Evolutionary conservation across 169 alveolate genomes (phyloP).

Genomic region (Theileria parva): DNA sequence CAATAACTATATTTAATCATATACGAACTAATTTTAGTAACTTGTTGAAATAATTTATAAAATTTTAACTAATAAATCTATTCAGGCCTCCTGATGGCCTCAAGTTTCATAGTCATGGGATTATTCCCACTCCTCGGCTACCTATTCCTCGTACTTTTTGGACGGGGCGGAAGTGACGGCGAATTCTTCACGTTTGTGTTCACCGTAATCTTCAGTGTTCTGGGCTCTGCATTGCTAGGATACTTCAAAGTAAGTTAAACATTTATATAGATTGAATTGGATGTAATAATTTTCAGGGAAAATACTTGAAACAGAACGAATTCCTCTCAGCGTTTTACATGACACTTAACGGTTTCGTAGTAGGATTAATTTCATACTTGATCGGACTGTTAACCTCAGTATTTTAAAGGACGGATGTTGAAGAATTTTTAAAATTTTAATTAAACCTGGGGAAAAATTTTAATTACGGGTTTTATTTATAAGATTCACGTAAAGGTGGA

Average conservation of each 20-base stretch:
- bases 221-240: constrained; percentile 60
- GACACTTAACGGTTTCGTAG: constrained; percentile 52
- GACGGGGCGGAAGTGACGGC: neutral
- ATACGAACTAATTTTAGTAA: neutral
- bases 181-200: constrained; percentile 18
- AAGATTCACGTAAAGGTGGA: neutral
- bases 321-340: constrained; percentile 40
- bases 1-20: neutral
- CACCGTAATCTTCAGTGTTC: constrained; percentile 39
- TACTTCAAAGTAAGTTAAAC: constrained; percentile 53
- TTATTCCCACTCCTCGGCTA: constrained; percentile 84
- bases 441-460: neutral
- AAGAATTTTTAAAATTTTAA: neutral
- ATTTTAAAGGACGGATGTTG: neutral
- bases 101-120: constrained; percentile 84
- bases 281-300: constrained; percentile 33
- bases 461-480: neutral
- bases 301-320: constrained; percentile 51
- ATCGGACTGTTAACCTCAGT: constrained; percentile 29
- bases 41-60: neutral
- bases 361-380: constrained; percentile 37
- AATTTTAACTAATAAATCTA: neutral
- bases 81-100: constrained; percentile 82
- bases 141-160: constrained; percentile 64
- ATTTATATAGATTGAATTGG: neutral